Evolutionary conservation across 1,139 yeast genomes (phyloP).

Genomic region (Scheffersomyces titani): DNA sequence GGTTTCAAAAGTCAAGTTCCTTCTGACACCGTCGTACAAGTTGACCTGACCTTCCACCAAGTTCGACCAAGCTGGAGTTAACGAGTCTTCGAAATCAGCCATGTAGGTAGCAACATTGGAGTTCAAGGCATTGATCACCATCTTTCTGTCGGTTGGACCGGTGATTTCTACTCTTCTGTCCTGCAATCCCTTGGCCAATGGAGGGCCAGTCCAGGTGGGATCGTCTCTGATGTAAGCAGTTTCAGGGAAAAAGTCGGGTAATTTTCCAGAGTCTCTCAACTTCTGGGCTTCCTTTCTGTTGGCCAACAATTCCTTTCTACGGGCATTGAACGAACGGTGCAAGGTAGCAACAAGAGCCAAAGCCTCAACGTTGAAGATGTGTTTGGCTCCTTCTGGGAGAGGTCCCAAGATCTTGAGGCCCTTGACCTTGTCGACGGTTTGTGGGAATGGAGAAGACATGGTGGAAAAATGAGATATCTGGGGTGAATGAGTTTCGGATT

Average conservation of each 20-base stretch:
- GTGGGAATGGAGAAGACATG: constrained; percentile 57
- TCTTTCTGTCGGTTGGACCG: constrained; percentile 88
- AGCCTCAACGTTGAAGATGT: constrained; percentile 68
- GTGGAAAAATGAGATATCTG: constrained; percentile 4
- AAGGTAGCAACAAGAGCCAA: constrained; percentile 71
- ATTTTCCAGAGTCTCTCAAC: constrained; percentile 63
- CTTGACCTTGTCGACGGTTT: constrained; percentile 50
- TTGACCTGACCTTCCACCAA: constrained; percentile 89
- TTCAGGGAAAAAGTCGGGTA: constrained; percentile 75
- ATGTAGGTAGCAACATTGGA: constrained; percentile 88
- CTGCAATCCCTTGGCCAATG: constrained; percentile 71
- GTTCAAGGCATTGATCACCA: constrained; percentile 92
- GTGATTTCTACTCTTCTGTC: constrained; percentile 86
- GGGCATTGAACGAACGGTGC: constrained; percentile 68
- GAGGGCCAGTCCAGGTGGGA: constrained; percentile 77
- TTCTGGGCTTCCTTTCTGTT: constrained; percentile 62
- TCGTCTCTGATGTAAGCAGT: constrained; percentile 71
- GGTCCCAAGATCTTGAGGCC: constrained; percentile 71
- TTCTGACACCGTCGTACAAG: constrained; percentile 82
- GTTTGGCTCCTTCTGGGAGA: constrained; percentile 58
- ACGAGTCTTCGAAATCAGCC: constrained; percentile 95
- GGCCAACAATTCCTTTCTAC: constrained; percentile 59
- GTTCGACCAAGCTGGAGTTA: constrained; percentile 94
- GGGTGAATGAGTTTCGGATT: neutral
- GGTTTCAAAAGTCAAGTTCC: constrained; percentile 57